Conservation (phyloP, 2,329 filamentous ascomycete species). For the Aspergillus aculeatus region DNA sequence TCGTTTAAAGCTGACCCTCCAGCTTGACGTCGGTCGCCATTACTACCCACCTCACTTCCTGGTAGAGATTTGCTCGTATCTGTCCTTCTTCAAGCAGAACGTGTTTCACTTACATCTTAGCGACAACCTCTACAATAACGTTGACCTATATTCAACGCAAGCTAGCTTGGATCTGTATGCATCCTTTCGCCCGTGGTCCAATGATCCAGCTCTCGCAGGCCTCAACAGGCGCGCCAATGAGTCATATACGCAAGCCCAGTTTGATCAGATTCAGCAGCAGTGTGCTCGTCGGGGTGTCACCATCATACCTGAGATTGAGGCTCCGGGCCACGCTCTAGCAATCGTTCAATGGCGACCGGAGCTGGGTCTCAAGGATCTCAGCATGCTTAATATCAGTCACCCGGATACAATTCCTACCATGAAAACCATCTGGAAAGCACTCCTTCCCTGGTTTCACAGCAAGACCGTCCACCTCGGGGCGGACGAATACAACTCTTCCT, state of each 20-base stretch:
- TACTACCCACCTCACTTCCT: conserved; percentile 56
- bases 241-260: conserved; percentile 51
- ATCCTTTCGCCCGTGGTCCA: conserved; percentile 53
- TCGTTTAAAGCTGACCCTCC: conserved; percentile 26
- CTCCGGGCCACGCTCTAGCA: conserved; percentile 55
- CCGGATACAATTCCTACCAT: conserved; percentile 53
- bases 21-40: conserved; percentile 49
- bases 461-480: conserved; percentile 58
- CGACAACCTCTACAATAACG: conserved; percentile 49
- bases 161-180: conserved; percentile 50
- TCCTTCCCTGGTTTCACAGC: conserved; percentile 56
- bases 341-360: conserved; percentile 58
- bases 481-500: conserved; percentile 52
- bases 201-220: conserved; percentile 48
- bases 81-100: conserved; percentile 61
- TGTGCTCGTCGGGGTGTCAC: conserved; percentile 56
- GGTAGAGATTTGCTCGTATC: conserved; percentile 55
- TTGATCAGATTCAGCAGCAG: conserved; percentile 50
- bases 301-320: conserved; percentile 57
- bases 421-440: conserved; percentile 40
- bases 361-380: conserved; percentile 49
- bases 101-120: conserved; percentile 56
- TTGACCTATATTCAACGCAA: conserved; percentile 46
- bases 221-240: conserved; percentile 53
- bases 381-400: conserved; percentile 53